Conservation (phyloP, 1,284 basidiomycete genomes). For the Earliella scabrosa region DNA sequence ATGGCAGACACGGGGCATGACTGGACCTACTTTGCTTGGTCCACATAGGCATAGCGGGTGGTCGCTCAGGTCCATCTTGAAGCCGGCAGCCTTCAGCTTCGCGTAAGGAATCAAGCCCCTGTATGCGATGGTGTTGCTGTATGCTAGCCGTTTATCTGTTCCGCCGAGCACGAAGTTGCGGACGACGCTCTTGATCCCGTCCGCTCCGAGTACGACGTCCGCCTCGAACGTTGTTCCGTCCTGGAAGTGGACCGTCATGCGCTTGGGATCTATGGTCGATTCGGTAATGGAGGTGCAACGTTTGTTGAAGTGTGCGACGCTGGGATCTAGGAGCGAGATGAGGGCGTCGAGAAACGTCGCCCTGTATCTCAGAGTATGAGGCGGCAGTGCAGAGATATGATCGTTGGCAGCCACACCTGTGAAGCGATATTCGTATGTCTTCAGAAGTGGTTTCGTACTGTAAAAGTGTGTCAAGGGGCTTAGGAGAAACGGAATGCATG, state of each 20-base stretch:
- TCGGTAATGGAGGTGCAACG: conserved; percentile 44
- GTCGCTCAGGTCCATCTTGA: conserved; percentile 42
- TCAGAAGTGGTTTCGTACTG: not conserved
- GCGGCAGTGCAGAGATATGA: not conserved
- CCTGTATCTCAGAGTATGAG: conserved; percentile 31
- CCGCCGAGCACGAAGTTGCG: conserved; percentile 34
- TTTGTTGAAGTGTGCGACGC: conserved; percentile 52
- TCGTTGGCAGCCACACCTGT: conserved; percentile 22
- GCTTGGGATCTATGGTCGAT: conserved; percentile 30
- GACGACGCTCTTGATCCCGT: conserved; percentile 53
- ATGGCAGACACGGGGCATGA: too few relatives aligned
- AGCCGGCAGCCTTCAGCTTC: conserved; percentile 42
- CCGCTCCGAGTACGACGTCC: conserved; percentile 58
- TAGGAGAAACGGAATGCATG: not conserved
- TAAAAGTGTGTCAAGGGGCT: not conserved
- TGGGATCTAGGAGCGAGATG: conserved; percentile 46
- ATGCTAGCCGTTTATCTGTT: conserved; percentile 34
- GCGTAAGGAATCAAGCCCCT: conserved; percentile 49
- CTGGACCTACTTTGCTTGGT: conserved; percentile 46
- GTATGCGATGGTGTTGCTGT: conserved; percentile 52
- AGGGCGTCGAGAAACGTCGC: conserved; percentile 55
- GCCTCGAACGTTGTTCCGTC: conserved; percentile 51
- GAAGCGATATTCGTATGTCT: not conserved
- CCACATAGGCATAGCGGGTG: conserved; percentile 46
- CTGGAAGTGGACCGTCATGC: conserved; percentile 44